Evolutionary conservation across 2,329 filamentous ascomycete genomes (phyloP), one percentile per base, ranked within the genome.

Genomic region (Epichloe sp.): DNA sequence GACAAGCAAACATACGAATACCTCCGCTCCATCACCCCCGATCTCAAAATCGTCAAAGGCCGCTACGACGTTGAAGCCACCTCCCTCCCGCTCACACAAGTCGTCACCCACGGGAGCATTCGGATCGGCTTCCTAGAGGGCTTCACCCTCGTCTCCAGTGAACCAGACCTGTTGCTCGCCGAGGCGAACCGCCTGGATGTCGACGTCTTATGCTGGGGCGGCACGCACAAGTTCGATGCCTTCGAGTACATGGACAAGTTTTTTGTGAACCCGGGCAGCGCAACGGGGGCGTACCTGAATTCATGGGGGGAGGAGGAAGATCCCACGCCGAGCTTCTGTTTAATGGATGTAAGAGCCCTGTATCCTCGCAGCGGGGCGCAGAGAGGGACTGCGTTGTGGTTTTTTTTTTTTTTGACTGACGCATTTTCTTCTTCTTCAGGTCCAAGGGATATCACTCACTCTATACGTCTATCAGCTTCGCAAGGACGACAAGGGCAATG

Each of bases 401-500:
- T 26, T 17, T 19, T 7, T 31, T 31, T 31, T 7, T 26, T 26
- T 26, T 26, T 31, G 6, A 47, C 36, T 40, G 21, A 48, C 46
- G 2, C 14, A 3, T 26, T 31, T 43, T 26, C 0, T 5, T 35
- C 12, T 19, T 48, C 40, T 58, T 54, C 59, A 95, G 88, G 88
- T 95, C 37, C 91, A 97, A 79, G 91, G 91, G 35, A 94, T 96
- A 65, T 94, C 94, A 15, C 78, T 97, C 58, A 94, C 94, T 53
- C 76, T 97, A 47, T 97, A 97, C 67, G 91, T 97, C 49, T 97
- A 97, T 65, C 86, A 90, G 66, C 68, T 90, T 62, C 80, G 83
- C 65, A 88, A 85, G 63, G 85, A 88, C 60, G 82, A 79, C 52
- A 83, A 86, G 58, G 86, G 86, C 15, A 79, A 79, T 37, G 86